Percentiles rank a stretch among this genome's conserved stretches.
Evolutionary conservation across 306 rosid species (phyloP).

Genomic region (Calophaca sinica): DNA sequence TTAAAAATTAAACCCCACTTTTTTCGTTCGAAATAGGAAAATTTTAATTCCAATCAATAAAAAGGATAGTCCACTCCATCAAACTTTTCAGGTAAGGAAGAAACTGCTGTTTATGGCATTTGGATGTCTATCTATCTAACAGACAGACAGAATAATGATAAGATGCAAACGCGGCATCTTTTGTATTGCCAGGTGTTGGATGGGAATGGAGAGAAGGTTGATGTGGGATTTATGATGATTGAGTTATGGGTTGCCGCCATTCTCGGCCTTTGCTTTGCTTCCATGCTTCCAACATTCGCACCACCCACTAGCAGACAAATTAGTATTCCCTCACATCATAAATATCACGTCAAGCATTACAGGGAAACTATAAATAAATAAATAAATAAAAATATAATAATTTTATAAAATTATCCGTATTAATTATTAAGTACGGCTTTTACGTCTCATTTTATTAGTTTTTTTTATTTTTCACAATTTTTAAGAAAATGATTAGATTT

Average conservation of each 20-base stretch:
- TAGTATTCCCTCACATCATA: no score
- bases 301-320: slow-evolving; percentile 66
- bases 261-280: slow-evolving; percentile 75
- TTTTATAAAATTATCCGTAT: no score
- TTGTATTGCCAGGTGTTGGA: slow-evolving; percentile 46
- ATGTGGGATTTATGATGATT: slow-evolving; percentile 43
- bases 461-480: no score
- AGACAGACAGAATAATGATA: neutral
- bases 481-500: no score
- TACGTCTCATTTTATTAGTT: no score
- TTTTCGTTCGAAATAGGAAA: neutral
- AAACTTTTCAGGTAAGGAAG: slow-evolving; percentile 32
- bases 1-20: neutral
- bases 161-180: neutral
- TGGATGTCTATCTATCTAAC: slow-evolving; percentile 25
- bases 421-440: no score
- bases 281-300: slow-evolving; percentile 97
- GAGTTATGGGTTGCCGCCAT: slow-evolving; percentile 81
- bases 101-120: slow-evolving; percentile 25
- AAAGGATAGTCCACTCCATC: neutral
- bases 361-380: no score
- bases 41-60: neutral
- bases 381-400: no score
- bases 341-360: no score
- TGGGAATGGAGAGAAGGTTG: slow-evolving; percentile 37